phyloP scores from a whole-genome alignment of 2,329 filamentous ascomycete species.

The Lachnellula cervina region DNA sequence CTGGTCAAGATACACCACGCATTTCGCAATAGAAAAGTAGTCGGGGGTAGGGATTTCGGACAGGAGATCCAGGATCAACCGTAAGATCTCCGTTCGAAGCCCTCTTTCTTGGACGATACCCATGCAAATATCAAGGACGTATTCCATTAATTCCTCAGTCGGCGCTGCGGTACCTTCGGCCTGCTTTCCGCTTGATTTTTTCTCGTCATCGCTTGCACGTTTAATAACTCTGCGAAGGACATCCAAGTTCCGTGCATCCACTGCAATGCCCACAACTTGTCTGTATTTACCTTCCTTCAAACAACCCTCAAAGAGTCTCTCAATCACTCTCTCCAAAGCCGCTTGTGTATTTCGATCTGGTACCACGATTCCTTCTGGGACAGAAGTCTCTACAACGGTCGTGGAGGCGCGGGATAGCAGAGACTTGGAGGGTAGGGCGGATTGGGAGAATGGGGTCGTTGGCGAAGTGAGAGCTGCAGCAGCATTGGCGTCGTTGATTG shows the following conservation, averaged over 20 bases:
- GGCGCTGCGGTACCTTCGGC: conserved; percentile 51
- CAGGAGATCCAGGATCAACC: conserved; percentile 89
- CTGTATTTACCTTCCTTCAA: conserved; percentile 81
- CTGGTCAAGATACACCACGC: conserved; percentile 91
- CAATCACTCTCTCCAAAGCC: conserved; percentile 77
- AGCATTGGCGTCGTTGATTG: conserved; percentile 60
- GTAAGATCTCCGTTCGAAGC: conserved; percentile 77
- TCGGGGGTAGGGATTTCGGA: conserved; percentile 90
- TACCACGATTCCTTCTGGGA: conserved; percentile 39
- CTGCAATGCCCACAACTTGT: conserved; percentile 93
- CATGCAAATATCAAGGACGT: conserved; percentile 94
- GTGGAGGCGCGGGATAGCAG: conserved; percentile 78
- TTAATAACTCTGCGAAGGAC: conserved; percentile 83
- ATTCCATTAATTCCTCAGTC: conserved; percentile 93
- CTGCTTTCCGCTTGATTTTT: conserved; percentile 57
- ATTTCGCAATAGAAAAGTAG: conserved; percentile 97
- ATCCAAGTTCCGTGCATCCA: conserved; percentile 88
- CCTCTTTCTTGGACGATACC: conserved; percentile 91
- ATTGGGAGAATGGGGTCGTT: conserved; percentile 93
- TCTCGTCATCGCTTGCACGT: conserved; percentile 82
- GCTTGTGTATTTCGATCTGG: conserved; percentile 67
- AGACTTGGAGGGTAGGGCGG: conserved; percentile 87
- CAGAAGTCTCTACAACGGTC: conserved; percentile 51
- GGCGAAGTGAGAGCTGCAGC: conserved; percentile 66
- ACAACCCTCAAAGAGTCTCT: conserved; percentile 87